A percentile compares a stretch with the other conserved stretches of the same genome.
These are phyloP conservation scores for Trichoderma sp. DNA, from an alignment of 2,329 filamentous ascomycete genomes.

Conservation along the genomic window DNA sequence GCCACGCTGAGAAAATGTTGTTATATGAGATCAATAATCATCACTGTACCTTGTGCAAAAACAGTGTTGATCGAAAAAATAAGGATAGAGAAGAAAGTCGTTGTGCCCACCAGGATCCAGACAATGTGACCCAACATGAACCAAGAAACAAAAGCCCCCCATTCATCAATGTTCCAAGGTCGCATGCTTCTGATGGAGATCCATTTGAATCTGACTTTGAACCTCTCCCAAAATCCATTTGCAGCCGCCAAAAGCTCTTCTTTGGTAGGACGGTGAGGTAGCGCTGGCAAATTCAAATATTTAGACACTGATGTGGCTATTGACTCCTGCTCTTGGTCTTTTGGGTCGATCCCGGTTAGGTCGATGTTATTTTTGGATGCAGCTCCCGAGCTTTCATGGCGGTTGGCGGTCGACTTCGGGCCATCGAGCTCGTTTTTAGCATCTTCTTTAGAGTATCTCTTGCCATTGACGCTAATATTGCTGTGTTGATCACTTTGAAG, in stretches of 20 bases:
- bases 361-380: not conserved
- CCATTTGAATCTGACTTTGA: constrained; percentile 96
- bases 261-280: constrained; percentile 87
- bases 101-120: constrained; percentile 96
- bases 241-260: constrained; percentile 91
- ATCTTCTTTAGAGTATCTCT: not conserved
- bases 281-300: constrained; percentile 63
- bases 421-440: not conserved
- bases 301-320: constrained; percentile 57
- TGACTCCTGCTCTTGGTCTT: constrained; percentile 38
- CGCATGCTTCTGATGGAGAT: constrained; percentile 90
- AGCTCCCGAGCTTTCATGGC: not conserved
- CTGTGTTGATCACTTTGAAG: constrained; percentile 15
- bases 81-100: constrained; percentile 90
- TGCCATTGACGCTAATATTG: not conserved
- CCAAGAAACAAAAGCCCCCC: constrained; percentile 92
- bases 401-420: not conserved
- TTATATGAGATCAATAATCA: not conserved
- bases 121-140: constrained; percentile 89
- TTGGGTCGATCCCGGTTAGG: not conserved
- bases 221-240: constrained; percentile 86
- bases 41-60: constrained; percentile 76
- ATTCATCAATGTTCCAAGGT: constrained; percentile 95
- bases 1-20: not conserved
- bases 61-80: constrained; percentile 95